Evolutionary conservation across 495 filamentous ascomycete species (phyloP).

Genomic region (Hypoxylon perforatum): DNA sequence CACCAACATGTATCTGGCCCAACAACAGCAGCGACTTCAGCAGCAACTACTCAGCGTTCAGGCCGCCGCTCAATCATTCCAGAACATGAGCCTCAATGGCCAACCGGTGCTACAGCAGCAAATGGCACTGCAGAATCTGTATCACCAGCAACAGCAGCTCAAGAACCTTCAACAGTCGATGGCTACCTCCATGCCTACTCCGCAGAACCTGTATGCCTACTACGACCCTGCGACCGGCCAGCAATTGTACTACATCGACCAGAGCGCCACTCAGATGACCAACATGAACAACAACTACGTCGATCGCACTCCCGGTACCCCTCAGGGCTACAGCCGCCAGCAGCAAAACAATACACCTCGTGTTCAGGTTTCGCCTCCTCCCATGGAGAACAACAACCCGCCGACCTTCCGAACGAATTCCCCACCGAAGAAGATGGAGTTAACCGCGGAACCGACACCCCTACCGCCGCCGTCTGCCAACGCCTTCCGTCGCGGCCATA

Average conservation of each 20-base stretch:
- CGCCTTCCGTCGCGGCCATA: constrained; percentile 91
- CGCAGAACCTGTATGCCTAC: constrained; percentile 76
- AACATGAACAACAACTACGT: constrained; percentile 37
- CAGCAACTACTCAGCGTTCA: constrained; percentile 68
- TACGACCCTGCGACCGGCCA: constrained; percentile 87
- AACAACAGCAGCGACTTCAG: constrained; percentile 86
- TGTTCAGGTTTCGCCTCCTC: constrained; percentile 84
- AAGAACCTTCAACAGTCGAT: constrained; percentile 78
- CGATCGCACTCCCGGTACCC: constrained; percentile 43
- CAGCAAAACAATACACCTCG: constrained; percentile 62
- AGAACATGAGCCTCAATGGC: constrained; percentile 70
- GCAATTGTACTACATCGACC: constrained; percentile 71
- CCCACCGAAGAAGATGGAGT: constrained; percentile 72
- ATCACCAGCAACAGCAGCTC: constrained; percentile 74
- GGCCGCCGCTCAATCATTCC: constrained; percentile 78
- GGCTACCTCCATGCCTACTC: constrained; percentile 51
- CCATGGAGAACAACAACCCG: constrained; percentile 61
- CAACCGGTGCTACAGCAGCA: constrained; percentile 59
- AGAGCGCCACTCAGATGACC: constrained; percentile 58
- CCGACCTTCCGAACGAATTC: constrained; percentile 68
- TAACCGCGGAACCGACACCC: constrained; percentile 73
- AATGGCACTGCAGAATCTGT: constrained; percentile 54
- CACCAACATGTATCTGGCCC: constrained; percentile 84
- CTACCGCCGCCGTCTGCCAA: constrained; percentile 83
- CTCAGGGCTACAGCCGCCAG: constrained; percentile 50